phyloP scores from a whole-genome alignment of 2,329 filamentous ascomycete species.

The Talaromyces rugulosus region DNA sequence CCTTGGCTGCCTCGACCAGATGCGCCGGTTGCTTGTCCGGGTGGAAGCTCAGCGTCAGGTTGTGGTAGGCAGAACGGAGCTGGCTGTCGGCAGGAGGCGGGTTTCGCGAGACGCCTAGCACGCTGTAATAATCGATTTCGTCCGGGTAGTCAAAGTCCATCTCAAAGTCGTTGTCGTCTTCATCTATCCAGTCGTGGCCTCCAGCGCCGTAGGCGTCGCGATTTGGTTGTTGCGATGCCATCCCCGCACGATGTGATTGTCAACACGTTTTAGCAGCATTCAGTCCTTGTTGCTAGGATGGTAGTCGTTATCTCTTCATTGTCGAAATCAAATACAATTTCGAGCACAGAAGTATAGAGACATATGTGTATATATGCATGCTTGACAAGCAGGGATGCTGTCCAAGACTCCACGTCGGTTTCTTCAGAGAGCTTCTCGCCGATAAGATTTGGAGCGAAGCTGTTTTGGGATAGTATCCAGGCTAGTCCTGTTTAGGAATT shows the following conservation, averaged over 20 bases:
- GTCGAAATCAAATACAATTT: not conserved
- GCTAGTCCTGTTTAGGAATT: not conserved
- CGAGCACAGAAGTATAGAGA: not conserved
- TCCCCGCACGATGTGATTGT: not conserved
- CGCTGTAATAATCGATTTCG: constrained; percentile 38
- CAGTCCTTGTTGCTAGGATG: not conserved
- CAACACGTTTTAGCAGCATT: not conserved
- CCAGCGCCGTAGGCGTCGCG: not conserved
- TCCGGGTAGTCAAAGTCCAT: constrained; percentile 26
- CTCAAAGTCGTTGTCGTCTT: constrained; percentile 24
- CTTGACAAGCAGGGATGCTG: not conserved
- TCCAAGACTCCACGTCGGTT: not conserved
- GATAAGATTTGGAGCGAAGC: not conserved
- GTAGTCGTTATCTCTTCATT: not conserved
- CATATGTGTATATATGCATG: not conserved
- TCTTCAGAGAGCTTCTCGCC: not conserved
- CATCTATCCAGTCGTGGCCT: not conserved
- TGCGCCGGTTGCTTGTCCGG: constrained; percentile 42
- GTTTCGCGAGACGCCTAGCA: constrained; percentile 35
- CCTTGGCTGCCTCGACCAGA: constrained; percentile 31
- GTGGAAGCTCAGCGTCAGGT: constrained; percentile 40
- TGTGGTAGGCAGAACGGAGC: constrained; percentile 42
- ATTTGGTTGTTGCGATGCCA: not conserved
- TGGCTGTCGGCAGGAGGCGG: constrained; percentile 39
- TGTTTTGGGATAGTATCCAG: not conserved